A percentile compares a stretch with the other conserved stretches of the same genome.
phyloP scores from a whole-genome alignment of 495 filamentous ascomycete species.

The Aspergillus funiculosus region DNA sequence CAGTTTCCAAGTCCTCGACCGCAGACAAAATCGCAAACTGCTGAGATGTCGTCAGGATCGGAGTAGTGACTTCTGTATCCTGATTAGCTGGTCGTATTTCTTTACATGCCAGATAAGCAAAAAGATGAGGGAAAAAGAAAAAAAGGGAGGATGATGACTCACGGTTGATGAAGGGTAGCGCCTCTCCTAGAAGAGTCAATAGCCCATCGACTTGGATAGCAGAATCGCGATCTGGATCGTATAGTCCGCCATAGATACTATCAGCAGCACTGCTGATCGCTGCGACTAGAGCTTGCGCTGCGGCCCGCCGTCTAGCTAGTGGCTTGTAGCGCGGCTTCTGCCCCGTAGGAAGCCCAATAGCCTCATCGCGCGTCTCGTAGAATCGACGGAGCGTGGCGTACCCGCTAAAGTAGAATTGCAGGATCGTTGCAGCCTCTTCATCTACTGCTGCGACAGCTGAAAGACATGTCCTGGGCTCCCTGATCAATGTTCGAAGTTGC shows the following conservation, averaged over 20 bases:
- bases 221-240: conserved; percentile 67
- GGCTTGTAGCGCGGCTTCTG: conserved; percentile 40
- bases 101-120: conserved; percentile 10
- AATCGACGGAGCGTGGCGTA: conserved; percentile 84
- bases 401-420: conserved; percentile 79
- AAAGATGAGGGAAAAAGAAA: background rate
- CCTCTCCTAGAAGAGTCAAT: conserved; percentile 78
- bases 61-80: conserved; percentile 31
- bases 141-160: conserved; percentile 26
- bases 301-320: conserved; percentile 55
- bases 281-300: conserved; percentile 64
- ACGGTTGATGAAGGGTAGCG: conserved; percentile 65
- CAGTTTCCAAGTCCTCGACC: conserved; percentile 75
- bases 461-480: conserved; percentile 59
- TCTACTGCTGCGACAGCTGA: conserved; percentile 60
- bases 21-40: conserved; percentile 71
- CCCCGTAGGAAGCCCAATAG: conserved; percentile 35
- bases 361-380: conserved; percentile 77
- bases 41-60: conserved; percentile 49
- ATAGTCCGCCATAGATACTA: conserved; percentile 82
- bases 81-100: background rate
- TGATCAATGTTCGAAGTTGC: conserved; percentile 58
- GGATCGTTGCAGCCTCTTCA: conserved; percentile 67
- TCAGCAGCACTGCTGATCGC: conserved; percentile 78
- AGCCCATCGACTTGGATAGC: conserved; percentile 82